A percentile compares a stretch with the other conserved stretches of the same genome.
phyloP scores from a whole-genome alignment of 2,329 filamentous ascomycete genomes.

The Monosporascus sp. region DNA sequence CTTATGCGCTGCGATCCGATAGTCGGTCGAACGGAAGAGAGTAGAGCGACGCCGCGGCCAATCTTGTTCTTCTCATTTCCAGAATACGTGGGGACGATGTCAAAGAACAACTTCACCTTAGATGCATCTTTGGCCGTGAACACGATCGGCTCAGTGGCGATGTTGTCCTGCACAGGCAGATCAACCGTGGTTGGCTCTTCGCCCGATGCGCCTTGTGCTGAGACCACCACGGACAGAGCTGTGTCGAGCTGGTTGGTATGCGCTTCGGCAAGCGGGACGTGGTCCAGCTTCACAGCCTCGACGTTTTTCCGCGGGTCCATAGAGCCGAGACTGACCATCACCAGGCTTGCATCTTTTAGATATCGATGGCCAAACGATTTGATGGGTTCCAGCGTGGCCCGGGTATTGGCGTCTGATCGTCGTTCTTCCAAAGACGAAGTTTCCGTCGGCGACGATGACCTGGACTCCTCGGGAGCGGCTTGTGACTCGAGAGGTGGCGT shows the following conservation, averaged over 20 bases:
- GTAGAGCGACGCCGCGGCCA: constrained; percentile 79
- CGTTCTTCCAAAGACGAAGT: constrained; percentile 58
- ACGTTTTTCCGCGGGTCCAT: constrained; percentile 87
- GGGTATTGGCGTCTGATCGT: constrained; percentile 45
- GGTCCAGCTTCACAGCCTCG: constrained; percentile 79
- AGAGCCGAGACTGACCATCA: constrained; percentile 86
- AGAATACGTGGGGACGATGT: constrained; percentile 92
- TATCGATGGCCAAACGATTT: constrained; percentile 97
- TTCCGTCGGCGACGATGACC: constrained; percentile 33
- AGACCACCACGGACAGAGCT: constrained; percentile 84
- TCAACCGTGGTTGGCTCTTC: constrained; percentile 80
- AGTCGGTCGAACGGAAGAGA: constrained; percentile 78
- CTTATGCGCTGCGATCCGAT: constrained; percentile 85
- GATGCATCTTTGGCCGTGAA: constrained; percentile 75
- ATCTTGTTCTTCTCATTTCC: constrained; percentile 85
- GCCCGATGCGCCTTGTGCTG: constrained; percentile 76
- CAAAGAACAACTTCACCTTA: constrained; percentile 86
- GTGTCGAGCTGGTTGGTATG: constrained; percentile 93
- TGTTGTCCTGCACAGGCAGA: constrained; percentile 87
- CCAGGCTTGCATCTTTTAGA: constrained; percentile 79
- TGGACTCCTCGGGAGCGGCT: constrained; percentile 24
- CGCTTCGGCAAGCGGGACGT: constrained; percentile 79
- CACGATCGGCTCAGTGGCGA: constrained; percentile 86
- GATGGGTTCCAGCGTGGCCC: constrained; percentile 63
- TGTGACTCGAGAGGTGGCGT: constrained; percentile 26